These are phyloP conservation scores for Penicillium bialowiezense DNA, from an alignment of 495 filamentous ascomycete genomes.

Conservation along the genomic window DNA sequence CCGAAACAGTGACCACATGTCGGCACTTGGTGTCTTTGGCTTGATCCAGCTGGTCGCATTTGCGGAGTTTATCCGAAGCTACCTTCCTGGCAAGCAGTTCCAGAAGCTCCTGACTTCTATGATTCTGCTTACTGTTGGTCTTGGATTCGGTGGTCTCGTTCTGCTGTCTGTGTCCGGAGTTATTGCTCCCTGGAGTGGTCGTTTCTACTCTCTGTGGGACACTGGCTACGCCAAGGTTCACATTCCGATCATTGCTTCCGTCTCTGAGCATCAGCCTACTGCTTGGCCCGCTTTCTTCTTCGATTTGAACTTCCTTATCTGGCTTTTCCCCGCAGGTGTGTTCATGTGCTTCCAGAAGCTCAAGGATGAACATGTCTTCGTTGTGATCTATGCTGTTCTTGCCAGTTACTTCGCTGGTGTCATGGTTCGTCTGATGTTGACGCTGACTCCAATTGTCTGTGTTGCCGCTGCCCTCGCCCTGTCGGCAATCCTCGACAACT, in stretches of 20 bases:
- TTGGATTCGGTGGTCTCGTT: slow-evolving; percentile 73
- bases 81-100: slow-evolving; percentile 90
- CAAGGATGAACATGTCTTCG: slow-evolving; percentile 95
- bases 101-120: slow-evolving; percentile 77
- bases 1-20: slow-evolving; percentile 98
- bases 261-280: slow-evolving; percentile 98
- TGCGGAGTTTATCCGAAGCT: slow-evolving; percentile 83
- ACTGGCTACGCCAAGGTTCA: slow-evolving; percentile 99
- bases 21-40: slow-evolving; percentile 92
- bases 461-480: slow-evolving; percentile 87
- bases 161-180: slow-evolving; percentile 80
- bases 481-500: slow-evolving; percentile 87
- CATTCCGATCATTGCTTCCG: slow-evolving; percentile 98
- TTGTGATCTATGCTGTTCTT: slow-evolving; percentile 93
- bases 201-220: slow-evolving; percentile 99
- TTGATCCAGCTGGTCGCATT: slow-evolving; percentile 92
- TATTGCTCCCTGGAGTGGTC: slow-evolving; percentile 97
- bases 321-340: slow-evolving; percentile 97
- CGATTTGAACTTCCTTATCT: slow-evolving; percentile 96
- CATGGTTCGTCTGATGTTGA: slow-evolving; percentile 99
- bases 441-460: slow-evolving; percentile 89
- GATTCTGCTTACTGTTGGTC: slow-evolving; percentile 70
- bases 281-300: slow-evolving; percentile 99
- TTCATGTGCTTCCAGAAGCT: slow-evolving; percentile 96
- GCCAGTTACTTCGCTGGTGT: slow-evolving; percentile 98